Evolutionary conservation across 306 rosid species (phyloP).

Genomic region (Alnus rubra): DNA sequence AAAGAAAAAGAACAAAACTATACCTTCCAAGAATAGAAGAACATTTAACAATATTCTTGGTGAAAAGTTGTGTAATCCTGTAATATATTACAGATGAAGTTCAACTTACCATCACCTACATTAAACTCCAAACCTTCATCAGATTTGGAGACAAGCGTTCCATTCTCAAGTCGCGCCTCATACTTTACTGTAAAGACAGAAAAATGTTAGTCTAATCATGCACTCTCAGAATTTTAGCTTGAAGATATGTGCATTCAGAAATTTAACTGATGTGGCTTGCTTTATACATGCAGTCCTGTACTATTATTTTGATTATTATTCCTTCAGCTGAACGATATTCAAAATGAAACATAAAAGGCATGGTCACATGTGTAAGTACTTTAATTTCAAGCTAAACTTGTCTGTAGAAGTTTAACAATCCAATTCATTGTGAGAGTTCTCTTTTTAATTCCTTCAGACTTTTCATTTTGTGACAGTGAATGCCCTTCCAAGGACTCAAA

Average conservation of each 20-base stretch:
- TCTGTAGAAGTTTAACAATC: neutral
- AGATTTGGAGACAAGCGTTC: slow-evolving; percentile 33
- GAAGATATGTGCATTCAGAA: neutral
- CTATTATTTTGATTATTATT: neutral
- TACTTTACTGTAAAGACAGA: slow-evolving; percentile 46
- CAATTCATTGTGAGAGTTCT: neutral
- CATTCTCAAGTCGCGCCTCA: slow-evolving; percentile 54
- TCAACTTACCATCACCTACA: slow-evolving; percentile 49
- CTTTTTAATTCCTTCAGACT: neutral
- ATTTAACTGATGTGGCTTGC: neutral
- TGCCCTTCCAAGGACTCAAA: neutral
- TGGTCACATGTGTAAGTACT: neutral
- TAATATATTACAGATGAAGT: neutral
- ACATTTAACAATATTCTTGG: neutral
- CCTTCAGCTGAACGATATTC: neutral
- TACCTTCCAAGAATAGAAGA: slow-evolving; percentile 5
- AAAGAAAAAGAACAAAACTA: neutral
- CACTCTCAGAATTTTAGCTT: neutral
- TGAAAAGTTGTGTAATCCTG: neutral
- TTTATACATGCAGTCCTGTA: neutral
- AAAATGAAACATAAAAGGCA: neutral
- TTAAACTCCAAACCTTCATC: slow-evolving; percentile 49
- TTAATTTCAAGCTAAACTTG: neutral
- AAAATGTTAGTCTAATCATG: neutral
- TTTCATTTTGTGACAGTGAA: neutral